Conservation (phyloP, 1,284 basidiomycete species). For the Ganoderma sinense region DNA sequence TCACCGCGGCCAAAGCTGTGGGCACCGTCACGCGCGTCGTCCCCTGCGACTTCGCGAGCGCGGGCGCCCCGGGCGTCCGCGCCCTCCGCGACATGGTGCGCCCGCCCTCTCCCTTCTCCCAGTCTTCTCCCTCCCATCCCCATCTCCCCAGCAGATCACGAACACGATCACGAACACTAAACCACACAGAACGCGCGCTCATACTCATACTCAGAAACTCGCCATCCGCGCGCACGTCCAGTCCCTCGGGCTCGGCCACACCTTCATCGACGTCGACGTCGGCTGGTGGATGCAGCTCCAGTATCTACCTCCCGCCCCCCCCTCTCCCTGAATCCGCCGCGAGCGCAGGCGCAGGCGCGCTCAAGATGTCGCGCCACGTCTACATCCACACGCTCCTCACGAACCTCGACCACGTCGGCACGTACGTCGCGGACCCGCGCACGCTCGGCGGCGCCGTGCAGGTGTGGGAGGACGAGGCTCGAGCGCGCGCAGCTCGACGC, state of each 20-base stretch:
- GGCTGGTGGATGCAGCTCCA: conserved; percentile 39
- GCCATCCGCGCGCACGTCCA: conserved; percentile 27
- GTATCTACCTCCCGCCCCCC: conserved; percentile 23
- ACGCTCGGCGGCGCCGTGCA: conserved; percentile 38
- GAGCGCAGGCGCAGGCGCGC: background rate
- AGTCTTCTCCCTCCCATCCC: background rate
- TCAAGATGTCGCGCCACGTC: conserved; percentile 4
- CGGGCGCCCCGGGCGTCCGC: conserved; percentile 13
- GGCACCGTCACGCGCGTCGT: conserved; percentile 25
- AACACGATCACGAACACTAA: background rate
- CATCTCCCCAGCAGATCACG: background rate
- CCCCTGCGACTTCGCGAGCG: conserved; percentile 27
- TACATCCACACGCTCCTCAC: conserved; percentile 29
- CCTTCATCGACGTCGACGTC: conserved; percentile 38
- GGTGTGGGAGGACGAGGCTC: conserved; percentile 40
- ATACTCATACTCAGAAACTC: conserved; percentile 27
- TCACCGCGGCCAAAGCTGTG: conserved; percentile 29
- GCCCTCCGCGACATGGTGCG: conserved; percentile 26
- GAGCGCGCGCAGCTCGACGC: conserved; percentile 29
- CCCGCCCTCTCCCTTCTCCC: background rate
- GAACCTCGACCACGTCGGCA: conserved; percentile 30
- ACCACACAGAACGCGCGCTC: background rate
- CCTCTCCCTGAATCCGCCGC: background rate
- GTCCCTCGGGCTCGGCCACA: conserved; percentile 28
- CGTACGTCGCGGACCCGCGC: conserved; percentile 35